Evolutionary conservation across 2,329 filamentous ascomycete genomes (phyloP).

Genomic region (Hymenoscyphus repandus): DNA sequence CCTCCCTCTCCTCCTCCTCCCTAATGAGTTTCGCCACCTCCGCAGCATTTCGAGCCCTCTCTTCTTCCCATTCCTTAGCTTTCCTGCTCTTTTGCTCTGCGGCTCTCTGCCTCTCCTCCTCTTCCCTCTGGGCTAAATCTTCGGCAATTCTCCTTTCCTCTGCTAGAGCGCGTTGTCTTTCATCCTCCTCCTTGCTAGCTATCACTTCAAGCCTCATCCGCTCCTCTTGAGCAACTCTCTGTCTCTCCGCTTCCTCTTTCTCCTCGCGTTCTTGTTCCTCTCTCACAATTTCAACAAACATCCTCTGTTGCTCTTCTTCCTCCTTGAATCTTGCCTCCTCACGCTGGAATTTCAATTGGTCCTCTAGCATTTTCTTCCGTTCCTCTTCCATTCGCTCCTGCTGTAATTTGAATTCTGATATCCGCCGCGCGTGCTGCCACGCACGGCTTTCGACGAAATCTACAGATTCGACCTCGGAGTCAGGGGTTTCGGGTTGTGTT

Average conservation of each 20-base stretch:
- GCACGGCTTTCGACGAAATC: conserved; percentile 6
- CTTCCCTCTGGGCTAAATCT: too few species aligned
- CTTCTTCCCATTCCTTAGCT: not conserved
- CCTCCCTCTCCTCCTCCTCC: conserved; percentile 1
- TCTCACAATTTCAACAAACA: conserved; percentile 1
- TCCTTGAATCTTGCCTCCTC: conserved; percentile 7
- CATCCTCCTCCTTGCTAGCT: too few species aligned
- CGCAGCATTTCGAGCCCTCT: not conserved
- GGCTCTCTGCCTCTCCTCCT: not conserved
- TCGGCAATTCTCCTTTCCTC: too few species aligned
- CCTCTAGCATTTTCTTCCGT: conserved; percentile 13
- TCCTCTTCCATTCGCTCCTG: conserved; percentile 17
- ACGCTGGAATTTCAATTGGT: conserved; percentile 8
- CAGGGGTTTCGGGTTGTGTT: not conserved
- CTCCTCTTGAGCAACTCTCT: conserved; percentile 1
- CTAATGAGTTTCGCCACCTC: not conserved
- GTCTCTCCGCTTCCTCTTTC: conserved; percentile 1
- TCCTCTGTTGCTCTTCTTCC: conserved; percentile 4
- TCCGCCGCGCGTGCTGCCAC: not conserved
- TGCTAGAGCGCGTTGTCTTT: too few species aligned
- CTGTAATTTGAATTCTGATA: conserved; percentile 9
- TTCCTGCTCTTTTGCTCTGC: not conserved
- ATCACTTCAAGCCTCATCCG: not conserved
- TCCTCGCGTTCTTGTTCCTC: not conserved
- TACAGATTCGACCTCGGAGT: not conserved